Evolutionary conservation across 2,329 filamentous ascomycete species (phyloP).

Genomic region (Botrytis byssoidea): DNA sequence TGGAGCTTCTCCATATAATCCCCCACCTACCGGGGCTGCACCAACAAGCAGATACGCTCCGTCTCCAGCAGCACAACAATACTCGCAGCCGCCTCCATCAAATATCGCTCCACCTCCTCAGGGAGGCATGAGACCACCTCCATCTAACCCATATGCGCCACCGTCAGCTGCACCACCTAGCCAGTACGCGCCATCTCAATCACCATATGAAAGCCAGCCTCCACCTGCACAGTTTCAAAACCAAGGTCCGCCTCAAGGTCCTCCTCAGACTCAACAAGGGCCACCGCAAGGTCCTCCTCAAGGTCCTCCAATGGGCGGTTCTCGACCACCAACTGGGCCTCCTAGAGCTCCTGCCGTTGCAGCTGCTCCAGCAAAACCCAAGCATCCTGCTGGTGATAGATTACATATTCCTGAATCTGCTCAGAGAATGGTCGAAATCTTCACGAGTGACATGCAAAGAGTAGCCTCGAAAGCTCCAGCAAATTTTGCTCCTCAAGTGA

Average conservation of each 20-base stretch:
- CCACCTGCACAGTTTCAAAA: conserved; percentile 43
- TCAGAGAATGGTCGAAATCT: conserved; percentile 75
- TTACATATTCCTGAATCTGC: conserved; percentile 81
- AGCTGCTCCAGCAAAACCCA: conserved; percentile 54
- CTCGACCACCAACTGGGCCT: conserved; percentile 46
- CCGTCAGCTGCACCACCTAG: conserved; percentile 47
- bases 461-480: conserved; percentile 82
- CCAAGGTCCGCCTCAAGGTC: conserved; percentile 46
- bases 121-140: conserved; percentile 45
- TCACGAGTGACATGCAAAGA: conserved; percentile 81
- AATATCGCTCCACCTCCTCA: conserved; percentile 45
- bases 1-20: conserved; percentile 82
- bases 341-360: conserved; percentile 18
- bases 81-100: conserved; percentile 46
- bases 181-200: conserved; percentile 61
- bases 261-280: conserved; percentile 40
- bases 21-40: conserved; percentile 68
- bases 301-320: conserved; percentile 42
- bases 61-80: conserved; percentile 56
- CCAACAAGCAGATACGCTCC: conserved; percentile 75
- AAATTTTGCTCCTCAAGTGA: conserved; percentile 84
- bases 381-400: conserved; percentile 80
- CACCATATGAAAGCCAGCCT: conserved; percentile 50
- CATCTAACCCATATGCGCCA: conserved; percentile 47
- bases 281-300: conserved; percentile 43